These are phyloP conservation scores for Trichoderma koningii DNA, from an alignment of 2,329 filamentous ascomycete species.

Conservation along the genomic window DNA sequence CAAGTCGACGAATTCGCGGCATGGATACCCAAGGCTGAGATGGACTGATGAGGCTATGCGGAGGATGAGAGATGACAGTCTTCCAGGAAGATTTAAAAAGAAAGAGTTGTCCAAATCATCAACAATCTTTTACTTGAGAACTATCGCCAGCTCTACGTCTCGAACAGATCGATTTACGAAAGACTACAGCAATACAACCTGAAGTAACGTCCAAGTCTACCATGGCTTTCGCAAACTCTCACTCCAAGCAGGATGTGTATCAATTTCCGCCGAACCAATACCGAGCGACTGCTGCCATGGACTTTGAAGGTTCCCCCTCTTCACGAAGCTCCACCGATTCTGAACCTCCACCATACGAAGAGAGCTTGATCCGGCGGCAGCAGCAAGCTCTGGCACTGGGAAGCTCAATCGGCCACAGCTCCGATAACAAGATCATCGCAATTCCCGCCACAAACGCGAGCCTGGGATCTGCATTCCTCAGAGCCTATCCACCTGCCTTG, in stretches of 20 bases:
- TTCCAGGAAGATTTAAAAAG: neutral
- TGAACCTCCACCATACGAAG: conserved; percentile 8
- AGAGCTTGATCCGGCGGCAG: neutral
- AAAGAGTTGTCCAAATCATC: neutral
- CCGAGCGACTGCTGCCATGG: neutral
- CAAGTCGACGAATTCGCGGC: neutral
- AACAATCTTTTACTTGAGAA: neutral
- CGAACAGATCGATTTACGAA: neutral
- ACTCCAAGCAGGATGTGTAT: neutral
- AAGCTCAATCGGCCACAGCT: neutral
- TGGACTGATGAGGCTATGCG: neutral
- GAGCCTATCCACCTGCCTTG: neutral
- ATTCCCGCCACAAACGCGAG: conserved; percentile 10
- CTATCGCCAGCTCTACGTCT: neutral
- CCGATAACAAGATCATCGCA: neutral
- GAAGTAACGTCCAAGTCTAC: no score
- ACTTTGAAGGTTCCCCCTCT: neutral
- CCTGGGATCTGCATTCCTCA: conserved; percentile 7
- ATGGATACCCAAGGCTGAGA: neutral
- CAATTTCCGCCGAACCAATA: neutral
- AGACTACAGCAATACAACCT: neutral
- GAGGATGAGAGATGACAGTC: neutral
- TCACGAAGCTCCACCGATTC: neutral
- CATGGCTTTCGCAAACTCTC: neutral
- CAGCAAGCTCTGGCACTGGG: neutral